Percentiles rank a stretch among this genome's conserved stretches.
Evolutionary conservation across 2,329 filamentous ascomycete species (phyloP).

Genomic region (Neofusicoccum cordaticola): DNA sequence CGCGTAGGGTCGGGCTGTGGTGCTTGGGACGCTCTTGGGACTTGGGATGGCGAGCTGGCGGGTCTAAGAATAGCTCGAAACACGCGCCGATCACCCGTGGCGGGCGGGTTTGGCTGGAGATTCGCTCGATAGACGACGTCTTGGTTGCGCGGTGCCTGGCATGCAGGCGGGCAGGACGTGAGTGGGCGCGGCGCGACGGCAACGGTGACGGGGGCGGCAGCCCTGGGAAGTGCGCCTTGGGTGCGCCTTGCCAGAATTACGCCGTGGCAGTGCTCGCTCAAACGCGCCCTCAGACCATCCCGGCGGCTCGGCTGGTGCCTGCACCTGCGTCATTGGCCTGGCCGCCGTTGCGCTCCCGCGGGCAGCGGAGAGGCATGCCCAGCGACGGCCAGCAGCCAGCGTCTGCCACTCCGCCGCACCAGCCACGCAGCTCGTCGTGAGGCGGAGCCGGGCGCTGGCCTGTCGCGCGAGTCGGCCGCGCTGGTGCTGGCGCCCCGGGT

Average conservation of each 20-base stretch:
- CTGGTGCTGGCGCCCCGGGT: neutral
- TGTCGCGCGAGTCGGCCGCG: neutral
- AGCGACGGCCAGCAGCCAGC: too few species aligned
- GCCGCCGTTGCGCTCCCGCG: neutral
- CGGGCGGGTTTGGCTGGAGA: neutral
- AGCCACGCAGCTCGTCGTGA: neutral
- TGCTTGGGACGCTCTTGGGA: neutral
- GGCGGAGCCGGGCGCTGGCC: slow-evolving; percentile 1
- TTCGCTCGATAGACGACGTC: neutral
- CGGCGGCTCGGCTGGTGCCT: neutral
- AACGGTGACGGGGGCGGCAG: neutral
- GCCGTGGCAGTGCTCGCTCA: slow-evolving; percentile 2
- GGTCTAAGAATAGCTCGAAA: slow-evolving; percentile 16
- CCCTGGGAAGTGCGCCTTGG: slow-evolving; percentile 3
- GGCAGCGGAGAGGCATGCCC: too few species aligned
- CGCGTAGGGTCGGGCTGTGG: neutral
- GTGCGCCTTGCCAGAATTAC: slow-evolving; percentile 7
- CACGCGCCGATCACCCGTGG: slow-evolving; percentile 9
- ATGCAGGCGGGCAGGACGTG: neutral
- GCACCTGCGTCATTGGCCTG: neutral
- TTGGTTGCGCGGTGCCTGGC: neutral
- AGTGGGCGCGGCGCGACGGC: neutral
- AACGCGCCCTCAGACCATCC: neutral
- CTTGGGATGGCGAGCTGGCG: neutral
- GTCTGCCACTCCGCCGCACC: neutral